Conservation (phyloP, 2,329 filamentous ascomycete species). For the Cladosporium halotolerans region DNA sequence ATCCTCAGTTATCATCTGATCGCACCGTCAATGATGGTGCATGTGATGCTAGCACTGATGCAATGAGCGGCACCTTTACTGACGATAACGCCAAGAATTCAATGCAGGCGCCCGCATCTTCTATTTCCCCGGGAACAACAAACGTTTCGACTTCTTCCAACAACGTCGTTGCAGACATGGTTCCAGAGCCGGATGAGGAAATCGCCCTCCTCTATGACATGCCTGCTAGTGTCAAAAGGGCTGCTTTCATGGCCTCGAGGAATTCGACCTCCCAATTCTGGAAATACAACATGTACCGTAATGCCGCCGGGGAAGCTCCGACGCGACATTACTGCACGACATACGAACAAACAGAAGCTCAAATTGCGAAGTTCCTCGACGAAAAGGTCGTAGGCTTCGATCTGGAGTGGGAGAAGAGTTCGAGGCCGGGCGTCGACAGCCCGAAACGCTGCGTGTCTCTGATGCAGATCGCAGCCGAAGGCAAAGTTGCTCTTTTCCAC, state of each 20-base stretch:
- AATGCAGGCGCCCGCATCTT: neutral
- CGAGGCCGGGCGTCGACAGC: constrained; percentile 29
- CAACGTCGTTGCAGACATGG: neutral
- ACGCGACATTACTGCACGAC: constrained; percentile 73
- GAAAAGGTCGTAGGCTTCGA: constrained; percentile 79
- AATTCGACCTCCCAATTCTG: constrained; percentile 41
- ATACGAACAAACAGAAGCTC: constrained; percentile 59
- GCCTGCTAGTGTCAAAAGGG: constrained; percentile 20
- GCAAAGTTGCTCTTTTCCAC: constrained; percentile 75
- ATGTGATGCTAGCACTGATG: neutral
- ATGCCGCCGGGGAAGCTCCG: constrained; percentile 48
- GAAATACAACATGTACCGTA: constrained; percentile 63
- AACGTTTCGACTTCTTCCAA: neutral
- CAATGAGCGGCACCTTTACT: neutral
- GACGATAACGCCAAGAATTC: constrained; percentile 7
- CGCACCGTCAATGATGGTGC: neutral
- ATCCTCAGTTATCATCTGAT: neutral
- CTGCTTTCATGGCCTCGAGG: constrained; percentile 23
- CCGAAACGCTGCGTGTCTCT: constrained; percentile 68
- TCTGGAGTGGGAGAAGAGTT: constrained; percentile 69
- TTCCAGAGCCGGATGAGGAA: constrained; percentile 11
- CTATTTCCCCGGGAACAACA: constrained; percentile 1
- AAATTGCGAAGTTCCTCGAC: constrained; percentile 58
- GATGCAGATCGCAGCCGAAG: constrained; percentile 73
- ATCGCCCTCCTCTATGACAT: constrained; percentile 22